Conservation (phyloP, 768 basidiomycete genomes). For the Russula sp. region DNA sequence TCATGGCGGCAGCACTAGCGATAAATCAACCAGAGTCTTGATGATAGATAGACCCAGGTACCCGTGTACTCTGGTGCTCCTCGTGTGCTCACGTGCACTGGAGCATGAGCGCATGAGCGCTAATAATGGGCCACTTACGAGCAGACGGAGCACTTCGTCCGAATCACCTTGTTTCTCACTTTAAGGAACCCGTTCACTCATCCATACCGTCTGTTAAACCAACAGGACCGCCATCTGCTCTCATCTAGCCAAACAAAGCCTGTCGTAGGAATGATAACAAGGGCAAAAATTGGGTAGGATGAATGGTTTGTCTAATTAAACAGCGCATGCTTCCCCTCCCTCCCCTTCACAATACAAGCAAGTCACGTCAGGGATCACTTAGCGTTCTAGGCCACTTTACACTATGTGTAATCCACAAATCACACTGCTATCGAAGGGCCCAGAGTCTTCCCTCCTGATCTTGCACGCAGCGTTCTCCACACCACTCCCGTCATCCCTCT, state of each 20-base stretch:
- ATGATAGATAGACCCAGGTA: too few relatives aligned
- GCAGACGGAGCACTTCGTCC: too few relatives aligned
- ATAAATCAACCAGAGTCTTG: too few relatives aligned
- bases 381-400: constrained; percentile 48
- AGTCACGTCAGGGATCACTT: neutral
- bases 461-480: constrained; percentile 60
- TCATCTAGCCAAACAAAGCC: constrained; percentile 33
- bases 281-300: constrained; percentile 69
- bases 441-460: constrained; percentile 37
- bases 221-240: constrained; percentile 1
- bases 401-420: constrained; percentile 61
- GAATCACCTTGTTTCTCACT: too few relatives aligned
- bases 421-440: constrained; percentile 54
- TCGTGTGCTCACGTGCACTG: too few relatives aligned
- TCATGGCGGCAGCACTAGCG: too few relatives aligned
- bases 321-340: neutral
- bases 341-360: neutral
- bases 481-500: constrained; percentile 64
- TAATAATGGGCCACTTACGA: too few relatives aligned
- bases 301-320: constrained; percentile 50
- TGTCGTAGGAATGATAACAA: constrained; percentile 51
- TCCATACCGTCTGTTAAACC: too few relatives aligned
- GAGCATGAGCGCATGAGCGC: too few relatives aligned
- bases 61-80: too few relatives aligned
- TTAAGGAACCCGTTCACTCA: too few relatives aligned